phyloP scores from a whole-genome alignment of 495 filamentous ascomycete species.

The Xylaria castorea region DNA sequence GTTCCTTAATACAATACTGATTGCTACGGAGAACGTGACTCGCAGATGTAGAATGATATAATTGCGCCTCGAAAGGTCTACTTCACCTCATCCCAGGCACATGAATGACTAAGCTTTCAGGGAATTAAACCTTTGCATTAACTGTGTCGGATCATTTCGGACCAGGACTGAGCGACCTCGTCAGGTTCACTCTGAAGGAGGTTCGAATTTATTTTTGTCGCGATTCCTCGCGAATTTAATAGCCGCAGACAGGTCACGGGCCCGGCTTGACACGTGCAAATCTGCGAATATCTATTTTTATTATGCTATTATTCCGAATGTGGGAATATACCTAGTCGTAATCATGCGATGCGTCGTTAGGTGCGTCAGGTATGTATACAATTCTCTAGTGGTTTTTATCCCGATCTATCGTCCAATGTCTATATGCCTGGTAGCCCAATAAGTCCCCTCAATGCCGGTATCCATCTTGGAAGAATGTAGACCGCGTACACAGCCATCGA shows the following conservation, averaged over 20 bases:
- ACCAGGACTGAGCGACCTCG: neutral
- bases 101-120: neutral
- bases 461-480: slow-evolving; percentile 76
- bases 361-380: slow-evolving; percentile 8
- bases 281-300: neutral
- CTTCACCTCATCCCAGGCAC: neutral
- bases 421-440: slow-evolving; percentile 78
- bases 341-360: slow-evolving; percentile 8
- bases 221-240: too few species aligned
- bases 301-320: neutral
- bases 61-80: neutral
- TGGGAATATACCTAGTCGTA: neutral
- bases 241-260: too few species aligned
- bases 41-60: neutral
- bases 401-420: neutral
- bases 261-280: too few species aligned
- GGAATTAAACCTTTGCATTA: neutral
- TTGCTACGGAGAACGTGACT: neutral
- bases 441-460: slow-evolving; percentile 67
- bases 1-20: too few species aligned
- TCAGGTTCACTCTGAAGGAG: neutral
- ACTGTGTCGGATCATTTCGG: neutral
- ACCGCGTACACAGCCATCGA: slow-evolving; percentile 70
- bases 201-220: too few species aligned
- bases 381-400: neutral